Base-by-base conservation (phyloP, 2,329 filamentous ascomycete genomes). In the Penicillium sp. region DNA sequence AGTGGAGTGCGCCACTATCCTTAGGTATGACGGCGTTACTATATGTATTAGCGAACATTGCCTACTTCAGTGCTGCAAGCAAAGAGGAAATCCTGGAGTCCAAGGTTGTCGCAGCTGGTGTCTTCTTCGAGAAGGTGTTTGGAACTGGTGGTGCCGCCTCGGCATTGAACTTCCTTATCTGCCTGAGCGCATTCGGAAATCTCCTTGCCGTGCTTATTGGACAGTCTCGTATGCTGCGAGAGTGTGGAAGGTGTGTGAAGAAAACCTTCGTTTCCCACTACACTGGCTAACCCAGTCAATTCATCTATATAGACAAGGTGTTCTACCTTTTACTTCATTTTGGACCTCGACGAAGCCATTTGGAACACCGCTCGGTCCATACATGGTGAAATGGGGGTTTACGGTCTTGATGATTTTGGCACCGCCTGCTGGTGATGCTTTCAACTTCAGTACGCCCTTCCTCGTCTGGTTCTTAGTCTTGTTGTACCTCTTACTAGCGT, bases 311-410 rank as follows among this genome's bases (percentile, higher is more conserved):
- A 30, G 81, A 55, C 83, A 86, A 71, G 84, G 84, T 7, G 81
- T 86, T 0, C 73, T 87, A 1, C 84, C 84, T 0, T 86, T 69
- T n/a, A 78, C 84, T 1, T 68, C 69, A 1, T 82, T 87, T 56
- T 88, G 84, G 84, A 83, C 82, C 0, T 84, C 81, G 0, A 87
- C 84, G 0, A 78, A 76, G 51, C 85, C 84, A 0, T 86, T 87
- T 53, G 84, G 84, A 2, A 88, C 85, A 0, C 84, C 84, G 0
- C 62, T 85, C 0, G 84, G 82, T 0, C 83, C 84, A 0, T 85
- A 85, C 56, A 48, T 78, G 2, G 58, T 86, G 3, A 83, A 84
- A 63, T 87, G 82, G 81, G 61, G 61, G 0, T 66, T 84, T 53
- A 86, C 84, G 0, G 65, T 83, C 2, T 61, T 86, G 41, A 84